Percentiles rank a stretch among this genome's conserved stretches.
Conservation (phyloP, 306 rosid species). For the Hippophae tibetana region DNA sequence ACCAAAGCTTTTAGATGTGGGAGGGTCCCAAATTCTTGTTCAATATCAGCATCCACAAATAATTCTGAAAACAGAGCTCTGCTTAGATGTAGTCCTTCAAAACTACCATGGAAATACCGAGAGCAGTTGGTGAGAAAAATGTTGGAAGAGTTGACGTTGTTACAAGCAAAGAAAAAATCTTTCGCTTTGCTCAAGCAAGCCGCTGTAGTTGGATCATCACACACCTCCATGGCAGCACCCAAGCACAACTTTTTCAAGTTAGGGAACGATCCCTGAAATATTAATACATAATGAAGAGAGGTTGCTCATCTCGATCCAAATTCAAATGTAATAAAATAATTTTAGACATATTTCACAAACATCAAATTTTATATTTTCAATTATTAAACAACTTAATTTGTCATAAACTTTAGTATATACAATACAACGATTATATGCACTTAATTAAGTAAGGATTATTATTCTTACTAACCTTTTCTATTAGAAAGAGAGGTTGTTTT, state of each 20-base stretch:
- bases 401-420: too few species aligned
- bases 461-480: slow-evolving; percentile 7
- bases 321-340: too few species aligned
- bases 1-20: not conserved
- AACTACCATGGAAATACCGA: too few species aligned
- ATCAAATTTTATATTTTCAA: too few species aligned
- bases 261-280: not conserved
- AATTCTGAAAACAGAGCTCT: too few species aligned
- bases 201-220: not conserved
- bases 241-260: not conserved
- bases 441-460: too few species aligned
- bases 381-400: too few species aligned
- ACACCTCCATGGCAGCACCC: not conserved
- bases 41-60: not conserved
- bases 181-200: not conserved
- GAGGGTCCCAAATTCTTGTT: not conserved
- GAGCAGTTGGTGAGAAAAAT: not conserved
- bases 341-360: too few species aligned
- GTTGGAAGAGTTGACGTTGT: not conserved
- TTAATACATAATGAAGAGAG: not conserved
- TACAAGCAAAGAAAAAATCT: too few species aligned
- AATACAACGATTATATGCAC: too few species aligned
- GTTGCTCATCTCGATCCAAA: too few species aligned
- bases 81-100: not conserved
- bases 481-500: not conserved